Percentiles rank a stretch among this genome's conserved stretches.
These are phyloP conservation scores for Eleusine indica DNA, from an alignment of 176 grass and related monocot genomes.

Conservation along the genomic window DNA sequence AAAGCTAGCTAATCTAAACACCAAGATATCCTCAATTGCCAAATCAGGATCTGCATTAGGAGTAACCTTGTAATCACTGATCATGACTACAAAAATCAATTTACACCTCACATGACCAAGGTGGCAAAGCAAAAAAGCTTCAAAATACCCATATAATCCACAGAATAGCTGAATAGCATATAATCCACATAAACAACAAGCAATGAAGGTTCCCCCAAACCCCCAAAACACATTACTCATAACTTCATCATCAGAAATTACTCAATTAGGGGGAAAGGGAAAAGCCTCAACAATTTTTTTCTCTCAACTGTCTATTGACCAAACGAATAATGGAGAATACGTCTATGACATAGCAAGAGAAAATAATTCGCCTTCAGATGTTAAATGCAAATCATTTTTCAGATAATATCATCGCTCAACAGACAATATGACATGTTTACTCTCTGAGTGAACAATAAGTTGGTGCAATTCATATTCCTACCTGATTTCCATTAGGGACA, in stretches of 20 bases:
- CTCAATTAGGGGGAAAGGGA: background rate
- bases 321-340: background rate
- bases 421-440: background rate
- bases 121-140: background rate
- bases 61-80: slow-evolving; percentile 8
- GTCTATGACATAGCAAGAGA: background rate
- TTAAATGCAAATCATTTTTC: background rate
- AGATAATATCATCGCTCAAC: background rate
- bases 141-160: background rate
- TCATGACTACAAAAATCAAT: background rate
- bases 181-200: slow-evolving; percentile 4
- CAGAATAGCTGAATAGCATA: background rate
- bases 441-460: background rate
- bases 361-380: background rate
- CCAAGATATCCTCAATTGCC: background rate
- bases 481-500: background rate
- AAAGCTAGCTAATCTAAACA: slow-evolving; percentile 3
- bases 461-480: background rate
- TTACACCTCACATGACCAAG: background rate
- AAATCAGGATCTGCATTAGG: background rate
- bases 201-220: background rate
- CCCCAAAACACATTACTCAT: slow-evolving; percentile 12
- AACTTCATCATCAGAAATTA: background rate
- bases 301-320: background rate
- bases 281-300: background rate